These are phyloP conservation scores for Ogataea ramenticola DNA, from an alignment of 805 yeast species.

Conservation along the genomic window DNA sequence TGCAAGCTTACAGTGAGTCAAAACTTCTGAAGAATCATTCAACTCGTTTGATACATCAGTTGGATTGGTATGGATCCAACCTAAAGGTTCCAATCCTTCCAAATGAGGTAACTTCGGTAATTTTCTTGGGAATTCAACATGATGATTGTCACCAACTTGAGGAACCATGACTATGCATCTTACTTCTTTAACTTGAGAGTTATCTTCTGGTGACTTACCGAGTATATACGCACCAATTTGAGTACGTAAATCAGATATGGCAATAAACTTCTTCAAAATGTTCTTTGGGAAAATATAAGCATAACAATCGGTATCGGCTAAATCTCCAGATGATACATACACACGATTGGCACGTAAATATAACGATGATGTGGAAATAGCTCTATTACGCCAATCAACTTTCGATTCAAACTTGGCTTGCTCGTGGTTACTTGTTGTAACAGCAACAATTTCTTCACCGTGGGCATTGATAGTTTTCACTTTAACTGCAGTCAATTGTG, in stretches of 20 bases:
- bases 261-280: conserved; percentile 66
- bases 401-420: conserved; percentile 76
- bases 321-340: conserved; percentile 62
- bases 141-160: conserved; percentile 69
- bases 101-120: conserved; percentile 35
- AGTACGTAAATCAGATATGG: conserved; percentile 70
- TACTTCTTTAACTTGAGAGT: conserved; percentile 69
- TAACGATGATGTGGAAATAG: conserved; percentile 68
- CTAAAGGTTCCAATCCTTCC: conserved; percentile 68
- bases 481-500: conserved; percentile 67
- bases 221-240: conserved; percentile 78
- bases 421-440: conserved; percentile 85
- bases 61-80: conserved; percentile 91
- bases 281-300: conserved; percentile 83
- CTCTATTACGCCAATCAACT: conserved; percentile 87
- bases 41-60: conserved; percentile 44
- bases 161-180: conserved; percentile 73
- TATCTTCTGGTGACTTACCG: conserved; percentile 74
- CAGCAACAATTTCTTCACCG: conserved; percentile 93
- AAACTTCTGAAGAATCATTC: conserved; percentile 65
- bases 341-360: conserved; percentile 70
- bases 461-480: conserved; percentile 84
- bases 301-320: conserved; percentile 39
- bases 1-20: conserved; percentile 44
- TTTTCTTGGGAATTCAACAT: conserved; percentile 51